A percentile compares a stretch with the other conserved stretches of the same genome.
phyloP scores from a whole-genome alignment of 2,329 filamentous ascomycete genomes.

The Didymella pomorum region DNA sequence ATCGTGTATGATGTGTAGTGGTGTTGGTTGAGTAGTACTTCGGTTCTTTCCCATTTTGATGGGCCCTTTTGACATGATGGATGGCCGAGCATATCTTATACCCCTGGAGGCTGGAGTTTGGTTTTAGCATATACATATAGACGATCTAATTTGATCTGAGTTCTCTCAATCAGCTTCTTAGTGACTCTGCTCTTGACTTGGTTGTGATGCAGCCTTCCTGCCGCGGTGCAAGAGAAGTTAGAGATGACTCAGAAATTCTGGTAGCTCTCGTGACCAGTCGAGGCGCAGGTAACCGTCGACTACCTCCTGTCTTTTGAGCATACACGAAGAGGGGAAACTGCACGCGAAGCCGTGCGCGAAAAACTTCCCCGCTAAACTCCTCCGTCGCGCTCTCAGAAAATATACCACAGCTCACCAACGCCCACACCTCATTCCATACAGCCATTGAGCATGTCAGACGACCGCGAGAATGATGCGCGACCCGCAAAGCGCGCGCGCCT shows the following conservation, averaged over 20 bases:
- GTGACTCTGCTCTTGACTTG: not conserved
- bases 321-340: not conserved
- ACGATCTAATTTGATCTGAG: conserved; percentile 17
- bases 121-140: conserved; percentile 7
- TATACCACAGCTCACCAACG: conserved; percentile 1
- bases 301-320: not conserved
- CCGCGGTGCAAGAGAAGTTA: no score
- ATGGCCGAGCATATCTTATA: conserved; percentile 22
- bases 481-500: conserved; percentile 47
- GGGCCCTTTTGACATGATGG: conserved; percentile 18
- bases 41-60: conserved; percentile 26
- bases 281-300: not conserved
- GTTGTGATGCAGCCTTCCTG: not conserved
- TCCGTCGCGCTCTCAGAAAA: conserved; percentile 14
- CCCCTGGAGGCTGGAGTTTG: conserved; percentile 21
- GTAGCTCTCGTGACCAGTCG: no score
- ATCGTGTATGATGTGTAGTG: conserved; percentile 4
- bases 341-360: conserved; percentile 25
- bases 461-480: conserved; percentile 28
- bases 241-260: no score
- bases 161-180: not conserved
- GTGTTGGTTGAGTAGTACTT: conserved; percentile 31
- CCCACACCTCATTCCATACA: conserved; percentile 2
- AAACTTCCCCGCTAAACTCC: conserved; percentile 39
- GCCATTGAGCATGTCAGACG: conserved; percentile 26